These are phyloP conservation scores for Moesziomyces parantarcticus DNA, from an alignment of 1,284 basidiomycete species.

Conservation along the genomic window DNA sequence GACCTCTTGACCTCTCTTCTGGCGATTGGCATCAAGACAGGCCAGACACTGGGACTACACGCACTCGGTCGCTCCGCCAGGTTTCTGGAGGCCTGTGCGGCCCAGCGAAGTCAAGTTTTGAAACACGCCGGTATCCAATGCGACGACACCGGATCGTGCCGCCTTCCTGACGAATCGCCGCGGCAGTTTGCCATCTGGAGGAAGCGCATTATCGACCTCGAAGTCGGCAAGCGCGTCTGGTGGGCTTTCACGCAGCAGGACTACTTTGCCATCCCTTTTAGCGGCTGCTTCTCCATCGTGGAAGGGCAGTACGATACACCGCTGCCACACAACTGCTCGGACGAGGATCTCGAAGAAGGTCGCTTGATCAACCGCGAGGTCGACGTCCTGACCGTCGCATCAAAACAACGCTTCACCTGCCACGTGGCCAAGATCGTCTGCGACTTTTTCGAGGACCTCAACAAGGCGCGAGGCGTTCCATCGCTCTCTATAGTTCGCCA, in stretches of 20 bases:
- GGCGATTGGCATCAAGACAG: constrained; percentile 54
- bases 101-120: constrained; percentile 27
- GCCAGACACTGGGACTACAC: constrained; percentile 47
- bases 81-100: constrained; percentile 31
- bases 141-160: constrained; percentile 20
- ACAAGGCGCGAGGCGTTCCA: constrained; percentile 31
- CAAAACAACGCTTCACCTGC: constrained; percentile 50
- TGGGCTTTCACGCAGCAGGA: constrained; percentile 54
- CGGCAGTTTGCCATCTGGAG: constrained; percentile 43
- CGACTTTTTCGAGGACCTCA: constrained; percentile 49
- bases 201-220: constrained; percentile 49
- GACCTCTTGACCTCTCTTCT: constrained; percentile 48
- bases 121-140: constrained; percentile 20
- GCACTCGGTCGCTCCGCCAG: constrained; percentile 37
- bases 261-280: constrained; percentile 53
- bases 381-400: constrained; percentile 44
- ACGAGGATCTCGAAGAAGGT: constrained; percentile 45
- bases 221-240: constrained; percentile 54
- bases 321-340: constrained; percentile 48
- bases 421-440: constrained; percentile 50
- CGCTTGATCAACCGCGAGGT: constrained; percentile 42
- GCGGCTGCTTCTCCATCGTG: constrained; percentile 45
- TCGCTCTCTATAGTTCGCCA: constrained; percentile 36
- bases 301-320: constrained; percentile 53
- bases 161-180: constrained; percentile 35